Conservation (phyloP, 495 filamentous ascomycete species). For the Sabuloglossum arenarium region DNA sequence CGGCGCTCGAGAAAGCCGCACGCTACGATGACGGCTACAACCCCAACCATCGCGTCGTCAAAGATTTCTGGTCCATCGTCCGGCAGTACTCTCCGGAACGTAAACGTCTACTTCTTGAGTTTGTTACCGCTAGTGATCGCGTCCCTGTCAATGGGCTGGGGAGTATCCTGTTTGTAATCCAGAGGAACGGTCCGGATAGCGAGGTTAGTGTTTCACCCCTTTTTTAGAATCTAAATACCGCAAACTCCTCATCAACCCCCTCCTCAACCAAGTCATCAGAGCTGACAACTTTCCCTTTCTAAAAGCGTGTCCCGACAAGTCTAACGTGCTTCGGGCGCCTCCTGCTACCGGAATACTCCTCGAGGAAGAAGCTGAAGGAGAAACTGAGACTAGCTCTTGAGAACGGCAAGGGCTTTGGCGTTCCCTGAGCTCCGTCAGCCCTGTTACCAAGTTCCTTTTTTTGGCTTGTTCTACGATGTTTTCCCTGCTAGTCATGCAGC, state of each 20-base stretch:
- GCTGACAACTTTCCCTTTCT: too few relatives aligned
- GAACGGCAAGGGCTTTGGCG: slow-evolving; percentile 87
- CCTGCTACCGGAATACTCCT: slow-evolving; percentile 62
- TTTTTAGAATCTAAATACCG: background rate
- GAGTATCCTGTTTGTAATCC: slow-evolving; percentile 62
- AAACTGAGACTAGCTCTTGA: slow-evolving; percentile 66
- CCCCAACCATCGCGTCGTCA: slow-evolving; percentile 39
- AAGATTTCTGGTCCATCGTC: slow-evolving; percentile 69
- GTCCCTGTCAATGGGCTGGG: slow-evolving; percentile 67
- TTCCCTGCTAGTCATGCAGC: too few relatives aligned
- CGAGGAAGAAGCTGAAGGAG: slow-evolving; percentile 41
- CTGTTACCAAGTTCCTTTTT: background rate
- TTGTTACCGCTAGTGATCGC: slow-evolving; percentile 83
- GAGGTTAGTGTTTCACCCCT: slow-evolving; percentile 10
- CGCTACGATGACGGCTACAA: slow-evolving; percentile 65
- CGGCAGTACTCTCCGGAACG: slow-evolving; percentile 38
- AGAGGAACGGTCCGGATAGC: slow-evolving; percentile 39
- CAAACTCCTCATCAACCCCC: too few relatives aligned
- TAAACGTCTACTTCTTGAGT: slow-evolving; percentile 61
- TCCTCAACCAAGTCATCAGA: too few relatives aligned
- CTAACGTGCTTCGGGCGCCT: slow-evolving; percentile 81
- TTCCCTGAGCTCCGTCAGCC: slow-evolving; percentile 21
- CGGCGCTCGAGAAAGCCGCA: slow-evolving; percentile 42
- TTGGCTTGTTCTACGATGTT: too few relatives aligned
- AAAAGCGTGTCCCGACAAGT: slow-evolving; percentile 52